Percentiles rank a stretch among this genome's conserved stretches.
Conservation (phyloP, 768 basidiomycete species). For the Paxillus ammoniavirescens region DNA sequence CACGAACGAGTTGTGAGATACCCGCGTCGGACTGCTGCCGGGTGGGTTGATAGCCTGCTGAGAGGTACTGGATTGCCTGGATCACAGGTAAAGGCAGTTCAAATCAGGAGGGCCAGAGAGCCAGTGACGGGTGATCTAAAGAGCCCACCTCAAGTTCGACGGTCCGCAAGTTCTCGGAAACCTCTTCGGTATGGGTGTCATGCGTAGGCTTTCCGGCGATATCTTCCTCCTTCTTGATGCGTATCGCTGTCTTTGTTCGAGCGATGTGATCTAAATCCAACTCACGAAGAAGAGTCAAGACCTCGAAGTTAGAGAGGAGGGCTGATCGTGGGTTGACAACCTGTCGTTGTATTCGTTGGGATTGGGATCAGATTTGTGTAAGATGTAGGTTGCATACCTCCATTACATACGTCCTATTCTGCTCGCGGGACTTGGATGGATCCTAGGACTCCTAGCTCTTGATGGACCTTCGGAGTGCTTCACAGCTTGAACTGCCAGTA, state of each 20-base stretch:
- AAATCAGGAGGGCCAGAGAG: too few species aligned
- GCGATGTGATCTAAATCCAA: conserved; percentile 73
- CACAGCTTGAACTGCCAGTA: too few species aligned
- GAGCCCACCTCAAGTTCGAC: conserved; percentile 66
- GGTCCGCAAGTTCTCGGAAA: conserved; percentile 80
- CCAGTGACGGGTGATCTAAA: background rate
- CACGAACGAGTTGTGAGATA: conserved; percentile 63
- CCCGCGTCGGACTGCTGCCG: conserved; percentile 60
- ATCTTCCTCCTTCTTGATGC: conserved; percentile 79
- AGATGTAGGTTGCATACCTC: background rate
- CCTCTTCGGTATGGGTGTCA: conserved; percentile 47
- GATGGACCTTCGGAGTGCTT: too few species aligned
- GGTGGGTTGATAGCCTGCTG: conserved; percentile 71
- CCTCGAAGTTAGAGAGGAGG: conserved; percentile 89
- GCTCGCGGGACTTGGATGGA: background rate
- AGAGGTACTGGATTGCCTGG: conserved; percentile 85
- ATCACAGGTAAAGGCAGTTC: background rate
- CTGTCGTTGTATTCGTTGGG: background rate
- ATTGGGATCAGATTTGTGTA: too few species aligned
- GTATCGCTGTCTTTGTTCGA: conserved; percentile 64
- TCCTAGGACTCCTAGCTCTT: background rate
- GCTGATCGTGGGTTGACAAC: conserved; percentile 58
- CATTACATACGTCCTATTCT: background rate
- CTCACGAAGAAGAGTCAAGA: conserved; percentile 71
- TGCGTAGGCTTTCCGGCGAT: conserved; percentile 33